Conservation (phyloP, 2,329 filamentous ascomycete species). For the Trichoderma cornu-damae region DNA sequence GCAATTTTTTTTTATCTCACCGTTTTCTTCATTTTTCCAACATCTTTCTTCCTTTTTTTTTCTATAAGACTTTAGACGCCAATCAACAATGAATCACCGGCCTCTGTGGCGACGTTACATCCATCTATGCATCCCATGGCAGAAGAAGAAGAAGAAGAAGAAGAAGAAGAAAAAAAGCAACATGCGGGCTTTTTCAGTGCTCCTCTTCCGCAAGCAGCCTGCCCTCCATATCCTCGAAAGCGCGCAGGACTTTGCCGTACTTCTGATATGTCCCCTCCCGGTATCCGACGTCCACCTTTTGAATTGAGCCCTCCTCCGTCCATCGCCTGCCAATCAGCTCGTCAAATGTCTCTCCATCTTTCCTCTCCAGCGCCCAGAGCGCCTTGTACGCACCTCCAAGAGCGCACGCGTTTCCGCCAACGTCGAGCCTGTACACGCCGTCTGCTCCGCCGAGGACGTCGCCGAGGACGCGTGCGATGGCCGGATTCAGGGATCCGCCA, state of each 20-base stretch:
- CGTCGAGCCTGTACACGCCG: constrained; percentile 88
- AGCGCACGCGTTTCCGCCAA: constrained; percentile 92
- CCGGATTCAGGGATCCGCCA: constrained; percentile 82
- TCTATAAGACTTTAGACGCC: constrained; percentile 23
- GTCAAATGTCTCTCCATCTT: constrained; percentile 71
- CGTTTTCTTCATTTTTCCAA: neutral
- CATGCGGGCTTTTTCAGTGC: neutral
- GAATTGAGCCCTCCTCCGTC: constrained; percentile 77
- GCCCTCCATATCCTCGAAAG: constrained; percentile 72
- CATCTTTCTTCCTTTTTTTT: no score
- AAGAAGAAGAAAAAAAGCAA: neutral
- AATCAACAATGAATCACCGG: constrained; percentile 8
- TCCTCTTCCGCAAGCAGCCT: constrained; percentile 48
- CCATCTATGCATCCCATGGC: neutral
- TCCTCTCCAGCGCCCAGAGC: constrained; percentile 79
- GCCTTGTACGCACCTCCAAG: constrained; percentile 94
- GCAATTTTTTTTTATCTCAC: neutral
- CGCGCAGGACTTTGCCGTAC: constrained; percentile 72
- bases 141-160: no score
- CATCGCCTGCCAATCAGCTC: constrained; percentile 78
- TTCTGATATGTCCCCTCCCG: constrained; percentile 64
- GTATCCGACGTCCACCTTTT: constrained; percentile 79
- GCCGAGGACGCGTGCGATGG: constrained; percentile 78
- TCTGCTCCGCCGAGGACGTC: constrained; percentile 85
- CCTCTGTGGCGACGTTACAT: neutral